phyloP scores from a whole-genome alignment of 805 yeast genomes.

The Pichia cephalocereana region DNA sequence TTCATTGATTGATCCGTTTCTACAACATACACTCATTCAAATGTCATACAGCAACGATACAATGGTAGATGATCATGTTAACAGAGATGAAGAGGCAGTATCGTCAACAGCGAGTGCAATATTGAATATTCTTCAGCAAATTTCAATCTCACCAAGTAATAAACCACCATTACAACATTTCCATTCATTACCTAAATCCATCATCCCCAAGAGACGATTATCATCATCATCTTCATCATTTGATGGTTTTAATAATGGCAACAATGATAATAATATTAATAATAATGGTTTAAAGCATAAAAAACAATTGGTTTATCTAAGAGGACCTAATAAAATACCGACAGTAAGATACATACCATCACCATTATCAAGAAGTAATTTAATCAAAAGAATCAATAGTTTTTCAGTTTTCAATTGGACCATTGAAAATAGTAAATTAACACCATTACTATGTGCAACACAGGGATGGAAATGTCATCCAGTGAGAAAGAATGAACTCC shows the following conservation, averaged over 20 bases:
- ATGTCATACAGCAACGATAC: background rate
- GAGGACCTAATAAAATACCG: conserved; percentile 2
- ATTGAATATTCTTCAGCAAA: conserved; percentile 9
- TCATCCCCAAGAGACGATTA: conserved; percentile 4
- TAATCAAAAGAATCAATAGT: conserved; percentile 34
- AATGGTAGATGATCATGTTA: background rate
- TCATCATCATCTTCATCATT: conserved; percentile 15
- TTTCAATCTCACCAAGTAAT: conserved; percentile 8
- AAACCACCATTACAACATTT: conserved; percentile 5
- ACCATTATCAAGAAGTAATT: conserved; percentile 11
- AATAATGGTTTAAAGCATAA: background rate
- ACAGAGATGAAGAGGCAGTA: background rate
- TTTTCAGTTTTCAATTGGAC: conserved; percentile 42
- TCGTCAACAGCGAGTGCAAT: conserved; percentile 10
- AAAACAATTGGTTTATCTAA: conserved; percentile 3
- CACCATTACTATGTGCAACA: conserved; percentile 39
- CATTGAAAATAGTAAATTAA: conserved; percentile 25
- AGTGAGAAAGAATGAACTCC: conserved; percentile 23
- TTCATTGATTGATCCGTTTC: too few species aligned
- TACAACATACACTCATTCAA: too few species aligned
- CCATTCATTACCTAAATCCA: conserved; percentile 4
- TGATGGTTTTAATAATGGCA: conserved; percentile 9
- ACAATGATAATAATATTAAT: background rate
- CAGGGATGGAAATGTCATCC: conserved; percentile 45
- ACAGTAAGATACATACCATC: conserved; percentile 1